Percentiles rank a stretch among this genome's conserved stretches.
Conservation (phyloP, 1,284 basidiomycete species). For the Vanrija pseudolonga region DNA sequence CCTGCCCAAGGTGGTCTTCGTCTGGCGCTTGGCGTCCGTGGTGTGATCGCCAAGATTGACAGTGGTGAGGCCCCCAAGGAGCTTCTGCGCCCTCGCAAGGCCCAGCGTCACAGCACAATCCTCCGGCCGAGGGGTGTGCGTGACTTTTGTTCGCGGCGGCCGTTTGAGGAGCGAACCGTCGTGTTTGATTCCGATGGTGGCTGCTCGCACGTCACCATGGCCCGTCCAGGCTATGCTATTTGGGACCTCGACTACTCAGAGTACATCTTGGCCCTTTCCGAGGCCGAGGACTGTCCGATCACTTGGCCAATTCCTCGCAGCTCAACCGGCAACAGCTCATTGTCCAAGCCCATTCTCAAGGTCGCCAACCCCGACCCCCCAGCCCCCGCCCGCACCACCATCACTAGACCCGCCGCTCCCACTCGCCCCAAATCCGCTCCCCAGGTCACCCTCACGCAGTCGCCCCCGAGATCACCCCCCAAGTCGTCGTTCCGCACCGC, state of each 20-base stretch:
- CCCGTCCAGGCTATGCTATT: slow-evolving; percentile 38
- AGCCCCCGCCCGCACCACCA: background rate
- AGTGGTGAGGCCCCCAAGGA: slow-evolving; percentile 25
- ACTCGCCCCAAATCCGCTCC: background rate
- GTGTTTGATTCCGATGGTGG: slow-evolving; percentile 30
- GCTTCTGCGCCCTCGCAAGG: slow-evolving; percentile 6
- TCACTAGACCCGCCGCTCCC: background rate
- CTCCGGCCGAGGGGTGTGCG: slow-evolving; percentile 30
- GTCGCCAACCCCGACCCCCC: background rate
- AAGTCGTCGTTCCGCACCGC: slow-evolving; percentile 13
- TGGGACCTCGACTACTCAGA: slow-evolving; percentile 41
- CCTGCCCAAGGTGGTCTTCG: slow-evolving; percentile 35
- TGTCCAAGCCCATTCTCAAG: background rate
- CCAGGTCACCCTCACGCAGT: background rate
- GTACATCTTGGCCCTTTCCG: slow-evolving; percentile 34
- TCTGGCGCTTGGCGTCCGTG: slow-evolving; percentile 26
- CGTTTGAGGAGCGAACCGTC: slow-evolving; percentile 41
- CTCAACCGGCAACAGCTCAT: background rate
- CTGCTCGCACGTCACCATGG: slow-evolving; percentile 37
- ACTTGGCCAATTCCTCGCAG: slow-evolving; percentile 4
- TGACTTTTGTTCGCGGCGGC: slow-evolving; percentile 39
- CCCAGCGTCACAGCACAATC: slow-evolving; percentile 6
- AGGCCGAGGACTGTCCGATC: slow-evolving; percentile 22
- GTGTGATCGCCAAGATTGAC: slow-evolving; percentile 29
- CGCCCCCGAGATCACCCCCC: background rate